phyloP scores from a whole-genome alignment of 768 basidiomycete species.

The Calocybe cyanea region DNA sequence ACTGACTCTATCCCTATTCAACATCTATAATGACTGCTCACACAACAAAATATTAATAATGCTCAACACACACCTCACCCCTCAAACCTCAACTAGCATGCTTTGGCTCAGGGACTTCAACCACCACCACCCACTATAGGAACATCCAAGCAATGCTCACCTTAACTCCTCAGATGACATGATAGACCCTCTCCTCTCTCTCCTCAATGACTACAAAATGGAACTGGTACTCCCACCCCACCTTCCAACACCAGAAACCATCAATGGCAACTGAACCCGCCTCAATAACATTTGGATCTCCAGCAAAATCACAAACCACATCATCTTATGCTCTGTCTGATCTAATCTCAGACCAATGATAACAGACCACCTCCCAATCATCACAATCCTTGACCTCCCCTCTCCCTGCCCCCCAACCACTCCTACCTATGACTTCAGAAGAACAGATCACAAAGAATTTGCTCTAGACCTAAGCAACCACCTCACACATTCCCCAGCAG shows the following conservation, averaged over 20 bases:
- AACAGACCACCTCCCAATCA: constrained; percentile 32
- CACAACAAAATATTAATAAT: constrained; percentile 5
- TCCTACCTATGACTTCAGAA: constrained; percentile 17
- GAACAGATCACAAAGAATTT: constrained; percentile 21
- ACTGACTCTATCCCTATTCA: not conserved
- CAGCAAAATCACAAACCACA: not conserved
- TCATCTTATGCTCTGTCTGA: not conserved
- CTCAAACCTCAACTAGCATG: not conserved
- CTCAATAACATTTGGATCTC: constrained; percentile 3
- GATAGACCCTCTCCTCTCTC: not conserved
- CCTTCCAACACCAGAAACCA: not conserved
- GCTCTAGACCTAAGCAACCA: constrained; percentile 1
- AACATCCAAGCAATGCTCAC: not conserved
- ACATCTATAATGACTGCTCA: constrained; percentile 7
- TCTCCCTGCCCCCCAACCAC: not conserved
- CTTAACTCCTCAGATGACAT: constrained; percentile 2
- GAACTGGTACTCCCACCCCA: not conserved
- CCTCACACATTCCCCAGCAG: not conserved
- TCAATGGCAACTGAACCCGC: not conserved
- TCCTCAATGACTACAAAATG: not conserved
- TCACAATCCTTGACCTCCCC: constrained; percentile 19
- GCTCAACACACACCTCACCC: not conserved
- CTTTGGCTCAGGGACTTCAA: constrained; percentile 5
- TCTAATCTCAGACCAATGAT: constrained; percentile 4
- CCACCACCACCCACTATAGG: constrained; percentile 2